These are phyloP conservation scores for Acanthamoeba healyi DNA, from an alignment of 208 protist species.

Conservation along the genomic window DNA sequence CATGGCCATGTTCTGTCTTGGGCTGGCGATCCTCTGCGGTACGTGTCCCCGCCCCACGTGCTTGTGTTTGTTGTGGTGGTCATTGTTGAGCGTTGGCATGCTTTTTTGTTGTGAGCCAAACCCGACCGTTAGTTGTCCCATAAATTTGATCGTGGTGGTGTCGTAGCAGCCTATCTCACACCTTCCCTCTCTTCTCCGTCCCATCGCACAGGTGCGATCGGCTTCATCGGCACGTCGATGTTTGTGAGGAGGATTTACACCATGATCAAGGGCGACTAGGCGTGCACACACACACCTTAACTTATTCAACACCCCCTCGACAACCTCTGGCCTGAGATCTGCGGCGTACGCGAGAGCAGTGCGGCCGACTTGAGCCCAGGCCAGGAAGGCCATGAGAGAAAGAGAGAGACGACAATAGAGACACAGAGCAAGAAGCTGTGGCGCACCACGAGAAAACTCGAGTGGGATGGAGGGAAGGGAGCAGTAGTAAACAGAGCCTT, in stretches of 20 bases:
- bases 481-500: too few relatives aligned
- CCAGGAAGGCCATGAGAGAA: neutral
- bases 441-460: too few relatives aligned
- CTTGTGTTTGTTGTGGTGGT: neutral
- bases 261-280: slow-evolving; percentile 87
- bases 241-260: slow-evolving; percentile 89
- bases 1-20: slow-evolving; percentile 89
- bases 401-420: neutral
- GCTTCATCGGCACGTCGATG: slow-evolving; percentile 81
- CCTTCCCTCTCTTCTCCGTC: neutral
- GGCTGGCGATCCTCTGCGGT: slow-evolving; percentile 88
- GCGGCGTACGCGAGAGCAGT: neutral
- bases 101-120: too few relatives aligned
- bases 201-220: slow-evolving; percentile 79
- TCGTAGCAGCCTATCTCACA: too few relatives aligned
- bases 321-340: neutral
- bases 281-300: neutral
- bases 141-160: too few relatives aligned
- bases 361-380: neutral
- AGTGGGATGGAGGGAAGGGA: too few relatives aligned
- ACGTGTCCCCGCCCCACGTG: slow-evolving; percentile 48
- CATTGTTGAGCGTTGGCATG: too few relatives aligned
- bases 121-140: slow-evolving; percentile 23
- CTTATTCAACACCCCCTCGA: neutral
- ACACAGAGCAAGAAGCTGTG: neutral